Percentiles rank a stretch among this genome's conserved stretches.
phyloP scores from a whole-genome alignment of 495 filamentous ascomycete species.

The Lentithecium fluviatile region DNA sequence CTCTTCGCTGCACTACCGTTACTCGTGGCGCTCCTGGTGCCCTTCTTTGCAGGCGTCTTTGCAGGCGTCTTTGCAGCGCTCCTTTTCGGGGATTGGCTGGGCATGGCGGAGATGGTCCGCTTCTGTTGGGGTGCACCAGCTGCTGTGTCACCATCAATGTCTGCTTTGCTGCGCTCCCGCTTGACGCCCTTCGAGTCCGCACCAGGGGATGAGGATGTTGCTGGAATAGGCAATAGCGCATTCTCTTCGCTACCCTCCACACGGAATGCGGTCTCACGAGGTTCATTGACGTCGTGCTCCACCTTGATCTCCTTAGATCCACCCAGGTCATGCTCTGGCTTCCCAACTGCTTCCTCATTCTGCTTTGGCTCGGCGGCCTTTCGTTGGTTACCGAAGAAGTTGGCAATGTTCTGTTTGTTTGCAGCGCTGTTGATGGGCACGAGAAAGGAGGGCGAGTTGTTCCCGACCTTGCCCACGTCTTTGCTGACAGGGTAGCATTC shows the following conservation, averaged over 20 bases:
- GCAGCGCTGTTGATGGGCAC: constrained; percentile 76
- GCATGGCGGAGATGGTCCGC: constrained; percentile 17
- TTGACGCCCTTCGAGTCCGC: constrained; percentile 47
- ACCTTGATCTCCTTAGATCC: constrained; percentile 40
- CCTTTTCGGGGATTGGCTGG: constrained; percentile 25
- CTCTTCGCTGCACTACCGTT: constrained; percentile 46
- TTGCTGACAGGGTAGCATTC: constrained; percentile 83
- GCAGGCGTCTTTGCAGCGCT: constrained; percentile 43
- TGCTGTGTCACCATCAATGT: constrained; percentile 36
- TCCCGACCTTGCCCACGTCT: constrained; percentile 95
- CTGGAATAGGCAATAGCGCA: constrained; percentile 47
- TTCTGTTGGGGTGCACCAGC: constrained; percentile 33
- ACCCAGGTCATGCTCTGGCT: constrained; percentile 35
- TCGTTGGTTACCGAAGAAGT: constrained; percentile 74
- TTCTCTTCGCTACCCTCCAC: constrained; percentile 50
- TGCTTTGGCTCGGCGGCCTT: constrained; percentile 38
- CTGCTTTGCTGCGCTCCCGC: constrained; percentile 52
- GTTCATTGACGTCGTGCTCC: constrained; percentile 43
- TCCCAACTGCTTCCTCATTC: constrained; percentile 22
- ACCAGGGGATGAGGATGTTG: neutral
- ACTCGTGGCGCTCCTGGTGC: constrained; percentile 51
- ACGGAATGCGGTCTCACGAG: constrained; percentile 46
- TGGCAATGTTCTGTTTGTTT: constrained; percentile 88
- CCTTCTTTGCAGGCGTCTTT: constrained; percentile 53
- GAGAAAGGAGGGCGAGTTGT: constrained; percentile 79